Evolutionary conservation across 1,284 basidiomycete species (phyloP), one percentile per base, ranked within the genome.

Genomic region (Hemileia vastatrix): DNA sequence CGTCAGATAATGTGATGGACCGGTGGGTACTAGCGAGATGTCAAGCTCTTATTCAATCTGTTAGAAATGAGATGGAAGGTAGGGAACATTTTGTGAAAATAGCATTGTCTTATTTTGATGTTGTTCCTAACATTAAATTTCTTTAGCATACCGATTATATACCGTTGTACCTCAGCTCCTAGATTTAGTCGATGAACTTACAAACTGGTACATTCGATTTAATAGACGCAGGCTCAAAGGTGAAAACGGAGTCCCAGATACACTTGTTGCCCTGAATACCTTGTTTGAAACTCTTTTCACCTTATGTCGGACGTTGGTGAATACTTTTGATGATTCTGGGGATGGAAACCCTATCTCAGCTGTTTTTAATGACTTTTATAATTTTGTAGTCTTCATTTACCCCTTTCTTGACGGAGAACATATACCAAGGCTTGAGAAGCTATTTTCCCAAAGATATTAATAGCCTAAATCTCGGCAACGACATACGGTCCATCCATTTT

Each of bases 191-290:
- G 90, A 95, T 70, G 95, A 98, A 77, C 81, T 98, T 64, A 99
- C 95, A 52, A 99, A 99, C 77, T 97, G 94, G 93, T 98, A 99
- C 79, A 98, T 98, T 72, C 91, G 95, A 58, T 98, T 98, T 82
- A 99, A 98, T 79, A 86, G 95, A 63, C 86, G 86, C 68, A 84
- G 95, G 31, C 80, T 99, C 64, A 99, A 99, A 81, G 95, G 95
- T 52, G 90, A 95, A 77, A 88, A 90, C 72, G 90, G 94, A 4
- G 80, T 83, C 64, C 87, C 92, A 70, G 94, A 98, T 74, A 94
- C 93, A 6, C 75, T 86, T 15, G 80, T 86, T 9, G 95, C 94
- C 9, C 81, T 99, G 72, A 96, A 98, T 77, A 95, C 94, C 18
- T 80, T 99, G 44, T 97, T 97, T 76, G 95, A 98, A 79, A 85